phyloP scores from a whole-genome alignment of 148 eudicot genomes.

The Chenopodium quinoa region DNA sequence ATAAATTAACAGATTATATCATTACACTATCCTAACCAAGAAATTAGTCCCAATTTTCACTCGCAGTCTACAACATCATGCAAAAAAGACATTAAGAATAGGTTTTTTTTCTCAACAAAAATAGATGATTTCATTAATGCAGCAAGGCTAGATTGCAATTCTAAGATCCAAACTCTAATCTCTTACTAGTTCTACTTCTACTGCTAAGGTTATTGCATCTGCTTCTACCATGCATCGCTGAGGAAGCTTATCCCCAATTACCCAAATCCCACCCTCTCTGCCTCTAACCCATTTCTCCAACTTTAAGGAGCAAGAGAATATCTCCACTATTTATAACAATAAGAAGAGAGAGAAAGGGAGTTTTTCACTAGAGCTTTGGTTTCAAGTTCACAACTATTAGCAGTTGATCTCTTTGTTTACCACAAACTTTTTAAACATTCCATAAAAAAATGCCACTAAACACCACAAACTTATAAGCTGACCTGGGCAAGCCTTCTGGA shows the following conservation, averaged over 20 bases:
- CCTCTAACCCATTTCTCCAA: neutral
- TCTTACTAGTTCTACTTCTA: neutral
- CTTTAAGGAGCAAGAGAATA: no score
- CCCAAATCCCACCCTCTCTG: neutral
- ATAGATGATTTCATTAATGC: neutral
- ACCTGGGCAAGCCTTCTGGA: slow-evolving; percentile 67
- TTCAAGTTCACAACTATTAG: neutral
- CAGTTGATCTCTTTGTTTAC: neutral
- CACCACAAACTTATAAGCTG: neutral
- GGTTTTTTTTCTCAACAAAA: neutral
- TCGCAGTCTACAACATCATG: neutral
- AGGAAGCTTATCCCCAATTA: no score
- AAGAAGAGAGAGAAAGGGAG: no score
- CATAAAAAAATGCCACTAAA: neutral
- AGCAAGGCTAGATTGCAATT: neutral
- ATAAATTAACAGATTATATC: neutral
- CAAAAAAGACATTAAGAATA: neutral
- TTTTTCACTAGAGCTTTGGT: neutral
- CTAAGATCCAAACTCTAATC: neutral
- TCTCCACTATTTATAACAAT: no score
- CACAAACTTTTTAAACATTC: neutral
- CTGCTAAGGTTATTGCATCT: no score
- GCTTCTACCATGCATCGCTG: no score
- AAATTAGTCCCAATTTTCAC: neutral
- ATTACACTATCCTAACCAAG: neutral